Conservation (phyloP, 2,329 filamentous ascomycete genomes). For the Aspergillus ochraceoroseus region DNA sequence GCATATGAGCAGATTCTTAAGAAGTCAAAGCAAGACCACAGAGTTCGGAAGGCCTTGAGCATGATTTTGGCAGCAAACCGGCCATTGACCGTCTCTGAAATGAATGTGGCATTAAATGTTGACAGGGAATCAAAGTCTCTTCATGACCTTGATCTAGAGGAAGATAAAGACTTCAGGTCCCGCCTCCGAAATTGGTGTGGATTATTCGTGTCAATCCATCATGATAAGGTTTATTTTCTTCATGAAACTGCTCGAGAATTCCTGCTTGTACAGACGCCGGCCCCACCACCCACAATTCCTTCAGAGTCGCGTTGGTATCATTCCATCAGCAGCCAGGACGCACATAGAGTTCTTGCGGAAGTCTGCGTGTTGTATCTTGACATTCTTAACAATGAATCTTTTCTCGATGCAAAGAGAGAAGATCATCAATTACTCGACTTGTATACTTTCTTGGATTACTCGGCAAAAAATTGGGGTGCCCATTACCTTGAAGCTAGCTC, state of each 20-base stretch:
- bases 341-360: too few species aligned
- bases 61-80: conserved; percentile 17
- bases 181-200: conserved; percentile 16
- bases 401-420: too few species aligned
- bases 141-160: conserved; percentile 15
- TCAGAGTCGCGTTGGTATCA: too few species aligned
- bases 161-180: conserved; percentile 12
- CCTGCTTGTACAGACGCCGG: too few species aligned
- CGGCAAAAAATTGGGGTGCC: too few species aligned
- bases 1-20: conserved; percentile 27
- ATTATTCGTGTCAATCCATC: conserved; percentile 20
- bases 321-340: too few species aligned
- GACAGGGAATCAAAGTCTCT: conserved; percentile 11
- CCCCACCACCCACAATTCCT: too few species aligned
- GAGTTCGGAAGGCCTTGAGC: conserved; percentile 13
- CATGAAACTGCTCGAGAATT: conserved; percentile 25
- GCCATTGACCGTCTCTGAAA: conserved; percentile 8
- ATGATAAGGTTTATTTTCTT: conserved; percentile 20
- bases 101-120: conserved; percentile 12
- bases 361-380: too few species aligned
- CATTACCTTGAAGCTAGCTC: too few species aligned
- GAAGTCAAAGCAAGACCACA: conserved; percentile 9
- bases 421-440: too few species aligned
- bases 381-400: too few species aligned
- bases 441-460: too few species aligned